Evolutionary conservation across 139 green algal species (phyloP), one percentile per base, ranked within the genome.

Genomic region (Haematococcus lacustris): DNA sequence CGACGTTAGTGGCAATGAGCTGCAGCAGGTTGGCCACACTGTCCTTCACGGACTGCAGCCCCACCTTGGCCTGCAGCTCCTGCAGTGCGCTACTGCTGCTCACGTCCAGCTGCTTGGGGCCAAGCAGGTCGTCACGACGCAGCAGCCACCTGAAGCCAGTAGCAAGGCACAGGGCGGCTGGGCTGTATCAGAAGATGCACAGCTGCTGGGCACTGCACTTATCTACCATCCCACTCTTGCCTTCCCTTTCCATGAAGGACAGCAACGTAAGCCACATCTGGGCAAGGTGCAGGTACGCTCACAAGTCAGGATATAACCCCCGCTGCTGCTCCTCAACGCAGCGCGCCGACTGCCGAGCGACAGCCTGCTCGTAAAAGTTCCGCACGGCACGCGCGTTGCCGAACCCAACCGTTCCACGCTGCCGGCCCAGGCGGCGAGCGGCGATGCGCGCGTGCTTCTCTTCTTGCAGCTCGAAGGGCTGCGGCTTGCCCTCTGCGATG

Each of bases 311-410:
- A n/a, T n/a, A n/a, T n/a, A n/a, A n/a, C n/a, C n/a, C n/a, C n/a
- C n/a, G n/a, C n/a, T n/a, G n/a, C n/a, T n/a, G n/a, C n/a, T n/a
- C n/a, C n/a, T n/a, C n/a, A n/a, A n/a, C n/a, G n/a, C n/a, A n/a
- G n/a, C n/a, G n/a, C n/a, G n/a, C n/a, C n/a, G n/a, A n/a, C n/a
- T n/a, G n/a, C n/a, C n/a, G n/a, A n/a, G n/a, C n/a, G n/a, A n/a
- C n/a, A n/a, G n/a, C n/a, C n/a, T n/a, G 64, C 75, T 85, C 79
- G 38, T 74, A 75, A 6, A 78, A 60, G 57, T 83, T 87, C 3
- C 82, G 73, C 35, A 82, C 78, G 1, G 78, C 78, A 25, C 82
- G 71, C 41, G 82, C 82, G 63, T 87, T 87, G 70, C 82, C 82
- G 65, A 87, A 87, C 39, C 82, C 82, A 1, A 51, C 33, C 0